Percentiles rank a stretch among this genome's conserved stretches.
Conservation (phyloP, 345 rosid species). For the Eucalyptus caleyi region DNA sequence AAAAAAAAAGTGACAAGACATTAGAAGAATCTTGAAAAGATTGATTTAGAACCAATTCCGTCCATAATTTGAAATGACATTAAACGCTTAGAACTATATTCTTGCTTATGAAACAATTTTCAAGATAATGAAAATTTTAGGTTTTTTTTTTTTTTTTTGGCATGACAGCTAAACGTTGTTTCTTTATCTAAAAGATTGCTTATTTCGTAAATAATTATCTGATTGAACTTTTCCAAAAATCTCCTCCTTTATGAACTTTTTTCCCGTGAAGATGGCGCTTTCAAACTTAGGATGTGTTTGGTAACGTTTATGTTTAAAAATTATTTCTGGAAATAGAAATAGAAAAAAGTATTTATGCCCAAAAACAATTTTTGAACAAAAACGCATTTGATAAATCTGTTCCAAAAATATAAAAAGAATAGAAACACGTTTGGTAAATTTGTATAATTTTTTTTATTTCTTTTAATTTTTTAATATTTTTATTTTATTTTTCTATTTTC, state of each 20-base stretch:
- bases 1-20: neutral
- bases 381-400: too few species aligned
- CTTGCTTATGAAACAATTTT: neutral
- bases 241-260: neutral
- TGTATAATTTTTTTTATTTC: too few species aligned
- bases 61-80: neutral
- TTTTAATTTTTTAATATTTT: too few species aligned
- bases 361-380: too few species aligned
- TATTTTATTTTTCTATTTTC: too few species aligned
- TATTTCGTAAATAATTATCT: neutral
- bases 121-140: too few species aligned
- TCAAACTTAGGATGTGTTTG: neutral
- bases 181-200: neutral
- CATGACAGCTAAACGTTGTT: neutral
- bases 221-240: neutral
- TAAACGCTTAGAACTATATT: neutral
- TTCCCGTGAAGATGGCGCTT: neutral
- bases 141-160: neutral
- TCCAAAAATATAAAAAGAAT: too few species aligned
- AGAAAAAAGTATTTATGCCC: too few species aligned
- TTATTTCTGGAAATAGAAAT: too few species aligned
- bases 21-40: neutral
- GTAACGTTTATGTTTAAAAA: too few species aligned
- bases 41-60: neutral
- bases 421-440: too few species aligned